phyloP scores from a whole-genome alignment of 495 filamentous ascomycete genomes.

The Neurospora sp. region DNA sequence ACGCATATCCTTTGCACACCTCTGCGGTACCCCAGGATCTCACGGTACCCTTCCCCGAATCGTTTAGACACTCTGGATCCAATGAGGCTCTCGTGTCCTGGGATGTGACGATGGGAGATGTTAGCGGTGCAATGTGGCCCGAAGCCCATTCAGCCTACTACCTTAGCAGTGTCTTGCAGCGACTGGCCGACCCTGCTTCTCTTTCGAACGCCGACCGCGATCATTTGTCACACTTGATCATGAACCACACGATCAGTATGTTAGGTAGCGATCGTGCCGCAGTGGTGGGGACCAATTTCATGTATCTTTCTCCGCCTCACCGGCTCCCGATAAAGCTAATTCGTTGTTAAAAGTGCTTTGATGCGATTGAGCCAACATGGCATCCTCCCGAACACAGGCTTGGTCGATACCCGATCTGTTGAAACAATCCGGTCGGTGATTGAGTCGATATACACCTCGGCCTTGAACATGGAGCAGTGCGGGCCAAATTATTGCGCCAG shows the following conservation, averaged over 20 bases:
- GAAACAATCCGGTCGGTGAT: constrained; percentile 12
- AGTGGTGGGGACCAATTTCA: constrained; percentile 19
- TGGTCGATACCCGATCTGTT: constrained; percentile 3
- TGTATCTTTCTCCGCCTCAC: constrained; percentile 12
- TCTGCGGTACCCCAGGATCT: constrained; percentile 4
- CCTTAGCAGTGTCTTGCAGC: constrained; percentile 14
- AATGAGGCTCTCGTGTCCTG: neutral
- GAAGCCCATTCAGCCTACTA: constrained; percentile 18
- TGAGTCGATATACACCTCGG: constrained; percentile 9
- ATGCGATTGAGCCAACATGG: constrained; percentile 20
- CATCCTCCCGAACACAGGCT: constrained; percentile 3
- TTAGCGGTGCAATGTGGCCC: constrained; percentile 17
- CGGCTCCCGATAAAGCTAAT: constrained; percentile 2
- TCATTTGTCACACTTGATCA: constrained; percentile 10
- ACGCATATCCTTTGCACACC: constrained; percentile 18
- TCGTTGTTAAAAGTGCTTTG: constrained; percentile 10
- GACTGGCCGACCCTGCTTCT: constrained; percentile 8
- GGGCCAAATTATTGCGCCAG: constrained; percentile 2
- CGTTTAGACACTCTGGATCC: constrained; percentile 6
- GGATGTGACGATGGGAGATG: constrained; percentile 9
- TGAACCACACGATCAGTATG: constrained; percentile 6
- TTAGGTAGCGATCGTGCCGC: constrained; percentile 10
- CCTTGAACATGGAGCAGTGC: constrained; percentile 1
- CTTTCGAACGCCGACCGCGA: constrained; percentile 1
- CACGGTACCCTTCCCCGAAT: constrained; percentile 16